A percentile compares a stretch with the other conserved stretches of the same genome.
Conservation (phyloP, 164 flowering plant species). For the Aristolochia californica region DNA sequence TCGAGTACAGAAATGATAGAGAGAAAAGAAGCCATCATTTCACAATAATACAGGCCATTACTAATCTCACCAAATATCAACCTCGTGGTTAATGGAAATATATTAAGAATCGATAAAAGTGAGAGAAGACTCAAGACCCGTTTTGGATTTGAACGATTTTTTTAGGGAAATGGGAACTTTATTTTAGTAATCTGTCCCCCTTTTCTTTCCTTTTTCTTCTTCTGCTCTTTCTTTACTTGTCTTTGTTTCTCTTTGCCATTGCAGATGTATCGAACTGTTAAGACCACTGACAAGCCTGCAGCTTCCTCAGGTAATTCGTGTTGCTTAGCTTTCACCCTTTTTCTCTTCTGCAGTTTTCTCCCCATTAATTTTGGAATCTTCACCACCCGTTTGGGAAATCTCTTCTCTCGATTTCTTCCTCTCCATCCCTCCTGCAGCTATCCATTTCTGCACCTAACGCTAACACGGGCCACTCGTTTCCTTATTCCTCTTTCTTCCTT, state of each 20-base stretch:
- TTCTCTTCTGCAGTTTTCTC: constrained; percentile 9
- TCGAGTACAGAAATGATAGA: constrained; percentile 11
- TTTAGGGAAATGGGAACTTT: constrained; percentile 3
- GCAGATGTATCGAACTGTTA: constrained; percentile 84
- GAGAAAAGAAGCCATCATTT: constrained; percentile 48
- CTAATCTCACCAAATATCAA: constrained; percentile 29
- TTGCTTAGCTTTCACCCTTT: constrained; percentile 19
- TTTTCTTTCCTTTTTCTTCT: neutral
- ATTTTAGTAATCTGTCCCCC: neutral
- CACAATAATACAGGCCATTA: constrained; percentile 40
- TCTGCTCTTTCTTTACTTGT: constrained; percentile 1
- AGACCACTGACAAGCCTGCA: constrained; percentile 72
- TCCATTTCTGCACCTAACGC: neutral
- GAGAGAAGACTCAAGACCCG: neutral
- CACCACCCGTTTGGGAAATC: constrained; percentile 2
- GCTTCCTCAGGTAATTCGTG: constrained; percentile 68
- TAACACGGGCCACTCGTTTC: neutral
- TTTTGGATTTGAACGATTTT: neutral
- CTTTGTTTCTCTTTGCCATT: constrained; percentile 15
- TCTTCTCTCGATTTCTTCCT: constrained; percentile 6
- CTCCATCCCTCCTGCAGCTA: neutral
- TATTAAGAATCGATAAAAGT: constrained; percentile 11
- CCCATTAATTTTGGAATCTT: constrained; percentile 8
- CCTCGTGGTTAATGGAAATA: constrained; percentile 39
- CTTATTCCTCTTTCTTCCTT: neutral